Evolutionary conservation across 495 filamentous ascomycete genomes (phyloP), one percentile per base, ranked within the genome.

Genomic region (Hypoxylon lienhwacheense): DNA sequence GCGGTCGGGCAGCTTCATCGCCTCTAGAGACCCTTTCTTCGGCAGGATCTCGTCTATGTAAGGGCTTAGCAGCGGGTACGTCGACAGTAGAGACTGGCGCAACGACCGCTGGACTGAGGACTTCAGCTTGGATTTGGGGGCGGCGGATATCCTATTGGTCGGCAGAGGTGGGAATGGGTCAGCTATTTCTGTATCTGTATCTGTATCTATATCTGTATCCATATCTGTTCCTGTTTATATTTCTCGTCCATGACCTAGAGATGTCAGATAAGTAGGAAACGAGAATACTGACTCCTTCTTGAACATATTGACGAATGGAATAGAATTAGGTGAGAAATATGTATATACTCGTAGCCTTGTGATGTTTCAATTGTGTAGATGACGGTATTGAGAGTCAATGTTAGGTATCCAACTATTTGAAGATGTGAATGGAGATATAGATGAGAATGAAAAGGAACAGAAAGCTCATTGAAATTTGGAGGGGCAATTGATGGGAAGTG

Each of bases 31-130:
- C n/a, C 84, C 81, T 66, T 97, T 97, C 76, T 97, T 97, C 8
- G 93, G 93, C 46, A 98, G 80, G 47, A 98, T 86, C 66, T 95
- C 90, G 66, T 98, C 93, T 72, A 97, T 96, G 70, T 88, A 79
- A 0, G 90, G 90, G 49, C 83, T 84, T 44, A 97, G 88, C 11
- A 87, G 78, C 1, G 93, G 93, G 73, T 91, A 96, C 34, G 90
- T 86, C 26, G 89, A 81, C 55, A 89, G 71, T 61, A 97, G 76
- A 60, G 88, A 88, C 49, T 85, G 78, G 61, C 93, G 87, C 52
- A 98, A 81, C 55, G 77, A 82, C 55, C 93, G 89, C 73, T 96
- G 90, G 32, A 88, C 89, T 12, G 91, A 96, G 61, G 92, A 96
- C 74, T 97, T 98, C 71, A 98, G 89, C 80, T 97, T 98, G 54